phyloP scores from a whole-genome alignment of 2,329 filamentous ascomycete genomes.

The Aureobasidium sp. region DNA sequence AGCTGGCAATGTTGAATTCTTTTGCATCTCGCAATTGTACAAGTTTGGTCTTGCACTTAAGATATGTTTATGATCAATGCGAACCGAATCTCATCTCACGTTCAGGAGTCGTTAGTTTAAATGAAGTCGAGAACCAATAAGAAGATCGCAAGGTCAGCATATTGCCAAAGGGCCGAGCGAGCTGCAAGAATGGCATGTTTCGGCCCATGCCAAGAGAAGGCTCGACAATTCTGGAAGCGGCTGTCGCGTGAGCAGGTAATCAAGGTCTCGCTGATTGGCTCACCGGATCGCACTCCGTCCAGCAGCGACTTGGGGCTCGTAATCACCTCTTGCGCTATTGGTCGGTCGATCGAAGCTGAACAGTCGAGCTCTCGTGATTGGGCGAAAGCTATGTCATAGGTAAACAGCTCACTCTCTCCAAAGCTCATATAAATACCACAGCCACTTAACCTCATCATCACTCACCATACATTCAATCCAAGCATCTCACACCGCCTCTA shows the following conservation, averaged over 20 bases:
- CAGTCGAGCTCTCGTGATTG: conserved; percentile 7
- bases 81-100: background rate
- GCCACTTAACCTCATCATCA: background rate
- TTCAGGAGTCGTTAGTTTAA: background rate
- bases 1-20: background rate
- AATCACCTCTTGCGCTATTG: background rate
- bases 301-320: background rate
- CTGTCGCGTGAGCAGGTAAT: conserved; percentile 10
- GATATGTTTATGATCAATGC: background rate
- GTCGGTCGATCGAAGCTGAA: background rate
- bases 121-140: background rate
- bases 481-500: background rate
- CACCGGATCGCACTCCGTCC: background rate
- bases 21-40: background rate
- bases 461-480: background rate
- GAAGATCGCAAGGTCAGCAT: background rate
- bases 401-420: background rate
- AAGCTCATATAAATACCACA: background rate
- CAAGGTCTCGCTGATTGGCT: background rate
- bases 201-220: background rate
- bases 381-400: background rate
- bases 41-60: background rate
- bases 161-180: background rate
- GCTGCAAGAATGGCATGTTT: background rate
- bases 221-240: background rate